These are phyloP conservation scores for Amanita exitialis DNA, from an alignment of 768 basidiomycete genomes.

Conservation along the genomic window DNA sequence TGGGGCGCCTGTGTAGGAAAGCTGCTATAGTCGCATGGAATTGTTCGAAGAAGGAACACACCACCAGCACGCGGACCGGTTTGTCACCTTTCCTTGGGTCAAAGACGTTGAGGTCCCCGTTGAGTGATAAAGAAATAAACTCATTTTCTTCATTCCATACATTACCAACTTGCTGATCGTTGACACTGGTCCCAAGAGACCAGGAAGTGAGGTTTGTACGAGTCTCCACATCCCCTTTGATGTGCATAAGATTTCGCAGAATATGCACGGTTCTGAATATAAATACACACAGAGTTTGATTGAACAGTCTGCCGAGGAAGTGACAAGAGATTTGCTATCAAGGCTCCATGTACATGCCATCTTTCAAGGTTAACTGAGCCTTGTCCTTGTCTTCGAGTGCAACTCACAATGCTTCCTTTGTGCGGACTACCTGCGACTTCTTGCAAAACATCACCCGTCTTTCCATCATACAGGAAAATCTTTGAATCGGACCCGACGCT, in stretches of 20 bases:
- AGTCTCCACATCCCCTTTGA: constrained; percentile 71
- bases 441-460: constrained; percentile 67
- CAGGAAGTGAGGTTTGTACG: constrained; percentile 59
- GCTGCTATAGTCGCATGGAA: neutral
- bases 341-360: constrained; percentile 76
- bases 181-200: constrained; percentile 64
- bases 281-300: constrained; percentile 79
- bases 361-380: constrained; percentile 20
- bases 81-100: constrained; percentile 61
- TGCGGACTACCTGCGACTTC: constrained; percentile 65
- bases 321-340: constrained; percentile 63
- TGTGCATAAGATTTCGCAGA: neutral
- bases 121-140: constrained; percentile 77
- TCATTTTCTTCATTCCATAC: constrained; percentile 66
- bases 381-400: neutral
- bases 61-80: constrained; percentile 52
- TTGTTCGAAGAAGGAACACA: constrained; percentile 18
- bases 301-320: constrained; percentile 79
- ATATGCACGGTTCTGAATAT: neutral
- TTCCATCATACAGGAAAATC: constrained; percentile 85
- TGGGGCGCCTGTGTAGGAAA: constrained; percentile 54
- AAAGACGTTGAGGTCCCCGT: constrained; percentile 73
- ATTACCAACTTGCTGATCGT: constrained; percentile 81
- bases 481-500: constrained; percentile 87
- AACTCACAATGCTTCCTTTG: constrained; percentile 65